Conservation (phyloP, 306 rosid species). For the Argentina anserina region DNA sequence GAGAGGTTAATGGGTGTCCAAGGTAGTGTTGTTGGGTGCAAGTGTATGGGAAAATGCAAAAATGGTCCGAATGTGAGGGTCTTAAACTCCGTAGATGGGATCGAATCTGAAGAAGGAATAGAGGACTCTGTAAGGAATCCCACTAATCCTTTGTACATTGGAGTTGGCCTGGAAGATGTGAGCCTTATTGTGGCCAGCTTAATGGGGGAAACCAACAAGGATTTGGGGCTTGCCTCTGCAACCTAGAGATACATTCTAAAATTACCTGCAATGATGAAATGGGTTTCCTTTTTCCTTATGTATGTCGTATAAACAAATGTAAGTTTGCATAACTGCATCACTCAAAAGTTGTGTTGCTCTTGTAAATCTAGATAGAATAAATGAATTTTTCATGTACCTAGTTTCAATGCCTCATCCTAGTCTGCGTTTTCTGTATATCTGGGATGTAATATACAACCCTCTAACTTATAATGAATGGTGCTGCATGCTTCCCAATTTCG, state of each 20-base stretch:
- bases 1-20: slow-evolving; percentile 55
- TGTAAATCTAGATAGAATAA: neutral
- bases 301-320: neutral
- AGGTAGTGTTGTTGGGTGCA: slow-evolving; percentile 64
- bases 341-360: neutral
- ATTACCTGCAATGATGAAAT: neutral
- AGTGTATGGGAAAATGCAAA: slow-evolving; percentile 96
- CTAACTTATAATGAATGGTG: neutral
- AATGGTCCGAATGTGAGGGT: slow-evolving; percentile 81
- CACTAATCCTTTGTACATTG: slow-evolving; percentile 54
- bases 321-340: neutral
- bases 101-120: slow-evolving; percentile 23
- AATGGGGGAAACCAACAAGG: slow-evolving; percentile 33
- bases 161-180: slow-evolving; percentile 80
- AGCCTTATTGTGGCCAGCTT: slow-evolving; percentile 52
- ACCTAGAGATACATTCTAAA: neutral
- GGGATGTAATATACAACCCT: neutral
- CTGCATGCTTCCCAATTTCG: neutral
- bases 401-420: too few species aligned
- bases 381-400: neutral
- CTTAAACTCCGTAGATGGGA: slow-evolving; percentile 25
- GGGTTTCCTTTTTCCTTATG: neutral
- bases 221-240: slow-evolving; percentile 31
- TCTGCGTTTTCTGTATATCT: neutral
- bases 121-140: slow-evolving; percentile 43